Evolutionary conservation across 2,329 filamentous ascomycete genomes (phyloP), one percentile per base, ranked within the genome.

Genomic region (Pestalotiopsis sp.): DNA sequence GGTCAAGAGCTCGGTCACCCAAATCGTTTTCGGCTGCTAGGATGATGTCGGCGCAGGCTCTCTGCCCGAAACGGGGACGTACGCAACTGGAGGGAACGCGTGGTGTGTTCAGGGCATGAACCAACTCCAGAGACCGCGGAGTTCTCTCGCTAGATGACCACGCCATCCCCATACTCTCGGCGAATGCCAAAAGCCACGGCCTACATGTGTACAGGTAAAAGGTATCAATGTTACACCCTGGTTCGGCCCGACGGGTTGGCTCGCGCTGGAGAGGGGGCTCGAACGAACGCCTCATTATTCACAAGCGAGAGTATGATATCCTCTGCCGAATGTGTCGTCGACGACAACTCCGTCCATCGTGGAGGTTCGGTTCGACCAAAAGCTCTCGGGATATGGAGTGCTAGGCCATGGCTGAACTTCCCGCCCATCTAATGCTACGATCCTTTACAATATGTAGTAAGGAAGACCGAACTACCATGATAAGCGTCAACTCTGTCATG

Each of bases 221-320:
- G 23, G 20, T 59, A 59, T 62, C 20, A 27, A 20, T 62, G 20
- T 38, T 25, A 36, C 36, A 62, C 20, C 38, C 41, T 52, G 41
- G 39, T 64, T 64, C 61, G 61, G 61, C 23, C 61, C 61, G 61
- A 64, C 61, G 41, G 39, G 39, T 36, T 64, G 61, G 61, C 38
- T 64, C 41, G n/a, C 11, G 39, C 13, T 41, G 3, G 59, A 62
- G 31, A n/a, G 59, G 2, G 59, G 7, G 31, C 25, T 36, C 36
- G 31, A 27, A 62, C 36, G 27, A 61, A 62, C 23, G 59, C 59
- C 59, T 62, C 27, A 5, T 36, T 39, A 62, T 5, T 20, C 25
- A 62, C 17, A 62, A 31, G 23, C 11, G 52, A 58, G 58, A 36
- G 45, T 23, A n/a, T n/a, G 45, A 23, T 52, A 49, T 52, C 45